Evolutionary conservation across 495 filamentous ascomycete species (phyloP).

Genomic region (Trichoderma parareesei): DNA sequence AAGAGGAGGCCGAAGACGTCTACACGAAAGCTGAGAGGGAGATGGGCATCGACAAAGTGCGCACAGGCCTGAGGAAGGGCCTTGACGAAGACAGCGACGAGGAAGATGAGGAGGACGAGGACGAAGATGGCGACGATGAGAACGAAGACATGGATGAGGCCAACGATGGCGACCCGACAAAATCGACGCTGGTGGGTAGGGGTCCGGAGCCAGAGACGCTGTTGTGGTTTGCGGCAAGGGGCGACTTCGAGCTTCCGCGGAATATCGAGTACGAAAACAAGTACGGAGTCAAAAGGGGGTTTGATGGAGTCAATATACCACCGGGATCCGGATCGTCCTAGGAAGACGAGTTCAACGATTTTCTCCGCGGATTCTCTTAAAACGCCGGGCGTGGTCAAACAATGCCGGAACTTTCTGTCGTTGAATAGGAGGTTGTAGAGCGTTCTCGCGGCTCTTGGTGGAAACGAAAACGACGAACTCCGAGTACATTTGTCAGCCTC

Average conservation of each 20-base stretch:
- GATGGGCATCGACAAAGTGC: conserved; percentile 58
- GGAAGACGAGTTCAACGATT: not conserved
- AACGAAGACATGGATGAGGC: conserved; percentile 34
- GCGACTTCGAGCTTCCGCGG: conserved; percentile 19
- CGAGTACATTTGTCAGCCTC: too few relatives aligned
- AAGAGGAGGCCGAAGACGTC: conserved; percentile 40
- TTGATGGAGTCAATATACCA: conserved; percentile 1
- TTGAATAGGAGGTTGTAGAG: too few relatives aligned
- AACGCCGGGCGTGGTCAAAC: too few relatives aligned
- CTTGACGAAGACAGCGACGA: conserved; percentile 48
- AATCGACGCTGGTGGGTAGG: conserved; percentile 21
- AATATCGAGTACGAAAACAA: conserved; percentile 19
- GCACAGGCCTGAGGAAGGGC: conserved; percentile 54
- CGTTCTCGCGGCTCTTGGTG: too few relatives aligned
- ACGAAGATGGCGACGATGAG: conserved; percentile 32
- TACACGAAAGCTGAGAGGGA: conserved; percentile 65
- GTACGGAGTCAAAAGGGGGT: not conserved
- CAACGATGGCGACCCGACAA: conserved; percentile 17
- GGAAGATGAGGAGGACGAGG: conserved; percentile 49
- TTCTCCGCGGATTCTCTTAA: not conserved
- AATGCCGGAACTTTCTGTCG: too few relatives aligned
- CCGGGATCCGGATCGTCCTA: not conserved
- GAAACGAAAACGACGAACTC: too few relatives aligned
- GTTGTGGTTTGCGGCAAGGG: conserved; percentile 49
- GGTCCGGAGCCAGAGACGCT: conserved; percentile 34